Base-by-base conservation (phyloP, 805 yeast species). In the Clavispora vitiphila region DNA sequence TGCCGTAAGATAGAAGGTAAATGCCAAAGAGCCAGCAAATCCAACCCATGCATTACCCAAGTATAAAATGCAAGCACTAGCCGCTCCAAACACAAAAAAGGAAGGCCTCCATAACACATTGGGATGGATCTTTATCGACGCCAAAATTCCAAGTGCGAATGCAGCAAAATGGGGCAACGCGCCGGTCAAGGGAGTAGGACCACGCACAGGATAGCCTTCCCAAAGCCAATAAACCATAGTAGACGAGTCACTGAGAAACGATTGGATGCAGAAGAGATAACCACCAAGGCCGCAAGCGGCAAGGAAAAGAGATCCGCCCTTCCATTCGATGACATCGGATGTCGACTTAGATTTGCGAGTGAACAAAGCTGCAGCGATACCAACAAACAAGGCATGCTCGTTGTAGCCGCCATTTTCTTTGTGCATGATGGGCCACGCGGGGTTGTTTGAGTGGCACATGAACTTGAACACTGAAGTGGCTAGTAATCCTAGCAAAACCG, bases 371-470 rank as follows among this genome's bases (percentile, higher is more conserved):
- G 80, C 74, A 8, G 75, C 48, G 4, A 81, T 52, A 18, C 95
- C 96, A 38, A 84, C 45, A 4, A 70, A 61, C 3, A 88, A 61
- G 31, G 93, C 95, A 23, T 78, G 64, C 39, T 70, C 71, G 62
- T 91, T 91, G 72, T 79, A 78, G 11, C 99, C 99, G 15, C 97
- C 96, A 53, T 86, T 89, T 10, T 70, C 76, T 14, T 72, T 72
- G 59, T 89, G 82, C 90, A 93, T 82, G 38, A 90, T 84, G 22
- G 98, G 95, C 99, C 99, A 93, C 37, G 89, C 70, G 29, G 99
- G 99, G 59, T 93, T 93, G 58, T 90, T 90, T 2, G 98, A 80
- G 64, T 77, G 84, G 53, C 74, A 77, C 8, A 83, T 77, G 65
- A 76, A 84, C 57, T 93, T 93, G 15, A 86, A 70, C 23, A 86